Evolutionary conservation across 2,329 filamentous ascomycete genomes (phyloP).

Genomic region (Fusarium sterilihyphosum): DNA sequence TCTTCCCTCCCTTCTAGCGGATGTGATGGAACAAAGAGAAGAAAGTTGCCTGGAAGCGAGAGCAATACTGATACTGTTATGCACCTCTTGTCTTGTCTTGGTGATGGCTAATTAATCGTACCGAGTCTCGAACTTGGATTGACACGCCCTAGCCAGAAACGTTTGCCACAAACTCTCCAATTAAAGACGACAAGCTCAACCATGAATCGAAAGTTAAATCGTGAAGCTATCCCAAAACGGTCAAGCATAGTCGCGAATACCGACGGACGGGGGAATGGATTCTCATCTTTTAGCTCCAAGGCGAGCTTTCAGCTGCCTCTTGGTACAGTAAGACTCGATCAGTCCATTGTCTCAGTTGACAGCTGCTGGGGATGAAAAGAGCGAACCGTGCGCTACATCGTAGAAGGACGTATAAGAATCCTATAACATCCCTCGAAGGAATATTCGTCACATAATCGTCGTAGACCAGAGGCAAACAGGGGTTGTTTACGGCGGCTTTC

Average conservation of each 20-base stretch:
- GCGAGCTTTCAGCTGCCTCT: not conserved
- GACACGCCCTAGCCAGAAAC: conserved; percentile 2
- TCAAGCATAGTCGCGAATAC: conserved; percentile 18
- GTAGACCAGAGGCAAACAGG: conserved; percentile 4
- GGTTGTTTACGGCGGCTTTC: not conserved
- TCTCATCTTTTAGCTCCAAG: not conserved
- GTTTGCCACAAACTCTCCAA: conserved; percentile 17
- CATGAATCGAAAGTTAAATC: conserved; percentile 21
- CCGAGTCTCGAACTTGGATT: conserved; percentile 9
- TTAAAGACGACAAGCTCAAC: not conserved
- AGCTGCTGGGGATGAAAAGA: not conserved
- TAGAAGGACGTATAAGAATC: not conserved
- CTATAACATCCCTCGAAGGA: not conserved
- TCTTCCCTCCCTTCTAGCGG: not conserved
- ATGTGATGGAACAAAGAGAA: not conserved
- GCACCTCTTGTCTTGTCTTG: not conserved
- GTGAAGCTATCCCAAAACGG: conserved; percentile 4
- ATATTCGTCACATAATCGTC: not conserved
- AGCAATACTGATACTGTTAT: conserved; percentile 1
- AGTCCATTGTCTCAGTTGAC: not conserved
- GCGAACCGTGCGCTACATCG: not conserved
- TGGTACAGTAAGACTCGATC: not conserved
- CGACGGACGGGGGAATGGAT: not conserved
- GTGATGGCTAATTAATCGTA: conserved; percentile 10
- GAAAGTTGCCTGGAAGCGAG: not conserved